phyloP scores from a whole-genome alignment of 2,329 filamentous ascomycete species.

The Cladosporium austrohemisphaericum region DNA sequence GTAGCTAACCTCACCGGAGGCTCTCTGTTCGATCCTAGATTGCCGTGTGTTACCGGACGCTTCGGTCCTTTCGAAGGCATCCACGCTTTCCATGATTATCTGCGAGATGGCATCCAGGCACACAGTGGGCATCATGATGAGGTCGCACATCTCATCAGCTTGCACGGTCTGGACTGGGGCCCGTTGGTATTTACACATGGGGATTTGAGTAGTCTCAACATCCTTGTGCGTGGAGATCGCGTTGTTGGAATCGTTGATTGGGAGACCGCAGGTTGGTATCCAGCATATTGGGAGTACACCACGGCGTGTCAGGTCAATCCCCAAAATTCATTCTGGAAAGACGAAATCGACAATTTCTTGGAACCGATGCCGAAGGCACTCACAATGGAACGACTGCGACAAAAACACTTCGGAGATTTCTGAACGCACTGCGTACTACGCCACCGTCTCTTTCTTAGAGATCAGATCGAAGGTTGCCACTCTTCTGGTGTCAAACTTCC shows the following conservation, averaged over 20 bases:
- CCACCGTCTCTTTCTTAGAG: not conserved
- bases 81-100: not conserved
- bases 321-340: slow-evolving; percentile 37
- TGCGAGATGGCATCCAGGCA: not conserved
- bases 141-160: not conserved
- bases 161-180: not conserved
- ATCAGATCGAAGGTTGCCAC: slow-evolving; percentile 37
- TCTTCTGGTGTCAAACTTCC: slow-evolving; percentile 30
- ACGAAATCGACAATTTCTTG: slow-evolving; percentile 36
- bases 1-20: not conserved
- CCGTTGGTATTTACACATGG: slow-evolving; percentile 48
- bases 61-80: not conserved
- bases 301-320: slow-evolving; percentile 40
- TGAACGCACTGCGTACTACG: not conserved
- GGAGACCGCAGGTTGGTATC: slow-evolving; percentile 49
- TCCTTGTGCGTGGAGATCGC: slow-evolving; percentile 39
- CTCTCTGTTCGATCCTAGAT: not conserved
- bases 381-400: slow-evolving; percentile 36
- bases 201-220: slow-evolving; percentile 44
- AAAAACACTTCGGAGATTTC: not conserved
- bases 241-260: slow-evolving; percentile 48
- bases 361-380: slow-evolving; percentile 37
- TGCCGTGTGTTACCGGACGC: not conserved
- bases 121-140: not conserved
- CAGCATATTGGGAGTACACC: slow-evolving; percentile 47